Base-by-base conservation (phyloP, 139 green algal genomes). In the Zygnema circumcarinatum region DNA sequence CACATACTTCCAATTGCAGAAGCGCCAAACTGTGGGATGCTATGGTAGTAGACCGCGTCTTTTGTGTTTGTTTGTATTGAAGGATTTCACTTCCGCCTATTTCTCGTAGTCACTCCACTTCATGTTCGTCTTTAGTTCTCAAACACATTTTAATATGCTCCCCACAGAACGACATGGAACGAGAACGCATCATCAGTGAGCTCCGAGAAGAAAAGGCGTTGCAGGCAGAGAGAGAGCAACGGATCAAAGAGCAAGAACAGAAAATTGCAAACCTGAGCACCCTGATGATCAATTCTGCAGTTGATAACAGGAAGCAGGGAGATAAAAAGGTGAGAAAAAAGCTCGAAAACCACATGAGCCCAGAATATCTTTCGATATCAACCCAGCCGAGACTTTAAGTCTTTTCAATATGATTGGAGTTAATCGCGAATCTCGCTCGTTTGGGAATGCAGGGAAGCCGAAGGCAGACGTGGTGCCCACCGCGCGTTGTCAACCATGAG, bases 181-280 rank as follows among this genome's bases (percentile, higher is more conserved):
- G 42, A 29, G 67, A 90, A 76, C 22, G 32, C n/a, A 85, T 91
- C 56, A 47, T 41, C 33, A 38, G 82, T 40, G 36, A 90, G 69
- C 87, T 91, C 31, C 79, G 81, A 36, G 87, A 90, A 67, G 38
- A 81, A 31, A 40, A 40, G 32, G 85, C 74, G 38, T 21, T 35
- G 31, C 56, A 91, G 11, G 81, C 84, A 21, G 79, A 89, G 76
- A 81, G n/a, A 22, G 85, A 90, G 79, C 41, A 33, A 33, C 54
- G 62, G 33, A 90, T 90, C 62, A 83, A 56, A 21, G 85, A 88
- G 38, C 87, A 91, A 75, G 79, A 89, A 68, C n/a, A 76, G 38
- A 91, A 91, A 76, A 91, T 91, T 38, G 83, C 84, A 47, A 90
- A 85, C 68, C 81, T 91, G 3, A 91, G 40, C 36, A 89, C 53